Conservation (phyloP, 2,329 filamentous ascomycete species). For the Trichoderma hamatum region DNA sequence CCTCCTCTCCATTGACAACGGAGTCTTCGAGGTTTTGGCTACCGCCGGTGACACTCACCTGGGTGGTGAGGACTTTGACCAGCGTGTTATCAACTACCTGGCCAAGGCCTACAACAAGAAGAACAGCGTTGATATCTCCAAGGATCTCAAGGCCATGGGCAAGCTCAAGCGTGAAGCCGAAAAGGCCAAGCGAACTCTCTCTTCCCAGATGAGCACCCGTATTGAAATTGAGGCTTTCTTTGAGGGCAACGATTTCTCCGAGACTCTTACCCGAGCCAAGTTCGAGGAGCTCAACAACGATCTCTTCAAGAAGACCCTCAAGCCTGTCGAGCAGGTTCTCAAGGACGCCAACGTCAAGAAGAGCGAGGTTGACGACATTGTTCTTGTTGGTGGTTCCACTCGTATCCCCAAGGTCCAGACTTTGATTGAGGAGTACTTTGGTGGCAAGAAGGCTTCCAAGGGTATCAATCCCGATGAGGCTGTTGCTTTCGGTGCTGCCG, state of each 20-base stretch:
- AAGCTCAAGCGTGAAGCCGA: slow-evolving; percentile 99
- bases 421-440: slow-evolving; percentile 95
- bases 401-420: slow-evolving; percentile 98
- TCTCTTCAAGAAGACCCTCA: slow-evolving; percentile 98
- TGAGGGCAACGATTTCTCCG: slow-evolving; percentile 95
- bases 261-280: slow-evolving; percentile 97
- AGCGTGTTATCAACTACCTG: slow-evolving; percentile 95
- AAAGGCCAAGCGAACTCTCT: slow-evolving; percentile 98
- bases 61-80: slow-evolving; percentile 98
- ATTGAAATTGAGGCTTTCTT: slow-evolving; percentile 98
- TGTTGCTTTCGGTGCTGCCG: slow-evolving; percentile 95
- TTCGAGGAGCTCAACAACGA: slow-evolving; percentile 99
- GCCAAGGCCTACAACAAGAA: slow-evolving; percentile 99
- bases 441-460: slow-evolving; percentile 96
- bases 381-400: slow-evolving; percentile 96
- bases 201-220: slow-evolving; percentile 87
- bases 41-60: slow-evolving; percentile 97
- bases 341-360: slow-evolving; percentile 99
- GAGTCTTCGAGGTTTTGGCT: slow-evolving; percentile 91
- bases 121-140: slow-evolving; percentile 86
- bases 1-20: slow-evolving; percentile 86
- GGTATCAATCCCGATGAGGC: slow-evolving; percentile 99
- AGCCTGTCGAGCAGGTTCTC: slow-evolving; percentile 97
- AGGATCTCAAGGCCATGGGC: slow-evolving; percentile 97
- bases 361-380: slow-evolving; percentile 91